These are phyloP conservation scores for Hypoxylon sp. DNA, from an alignment of 2,329 filamentous ascomycete species.

Conservation along the genomic window DNA sequence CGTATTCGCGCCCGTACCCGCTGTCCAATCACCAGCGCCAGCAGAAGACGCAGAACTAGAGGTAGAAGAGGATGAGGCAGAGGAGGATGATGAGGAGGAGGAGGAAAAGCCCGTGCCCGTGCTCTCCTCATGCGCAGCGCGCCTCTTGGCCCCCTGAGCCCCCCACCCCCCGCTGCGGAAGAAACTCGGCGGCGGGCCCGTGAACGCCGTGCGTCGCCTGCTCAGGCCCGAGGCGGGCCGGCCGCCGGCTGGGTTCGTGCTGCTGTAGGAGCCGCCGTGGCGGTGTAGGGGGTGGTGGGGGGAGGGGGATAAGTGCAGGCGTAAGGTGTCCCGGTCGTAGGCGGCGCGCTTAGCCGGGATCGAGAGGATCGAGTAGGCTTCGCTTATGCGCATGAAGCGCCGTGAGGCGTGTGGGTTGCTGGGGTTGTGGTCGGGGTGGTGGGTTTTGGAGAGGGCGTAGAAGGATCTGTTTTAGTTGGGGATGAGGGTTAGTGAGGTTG, in stretches of 20 bases:
- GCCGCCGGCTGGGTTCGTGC: conserved; percentile 75
- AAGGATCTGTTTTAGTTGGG: conserved; percentile 71
- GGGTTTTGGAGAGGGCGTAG: conserved; percentile 89
- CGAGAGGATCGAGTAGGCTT: conserved; percentile 85
- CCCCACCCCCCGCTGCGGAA: conserved; percentile 88
- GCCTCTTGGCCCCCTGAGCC: conserved; percentile 70
- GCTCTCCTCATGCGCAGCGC: conserved; percentile 65
- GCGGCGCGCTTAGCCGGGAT: conserved; percentile 79
- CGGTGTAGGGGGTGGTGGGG: conserved; percentile 50
- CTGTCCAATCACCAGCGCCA: background rate
- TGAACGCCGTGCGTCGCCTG: conserved; percentile 80
- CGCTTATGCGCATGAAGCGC: conserved; percentile 86
- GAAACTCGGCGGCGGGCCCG: conserved; percentile 90
- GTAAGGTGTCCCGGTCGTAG: conserved; percentile 82
- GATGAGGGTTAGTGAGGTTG: conserved; percentile 11
- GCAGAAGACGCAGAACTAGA: conserved; percentile 5
- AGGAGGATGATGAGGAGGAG: conserved; percentile 9
- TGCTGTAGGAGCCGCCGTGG: conserved; percentile 68
- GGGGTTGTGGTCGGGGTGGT: conserved; percentile 94
- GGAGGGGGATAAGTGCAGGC: conserved; percentile 54
- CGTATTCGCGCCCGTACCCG: conserved; percentile 11
- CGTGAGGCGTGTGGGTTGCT: conserved; percentile 78
- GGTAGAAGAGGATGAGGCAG: background rate
- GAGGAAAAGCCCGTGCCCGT: conserved; percentile 45
- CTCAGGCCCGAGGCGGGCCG: conserved; percentile 86